Evolutionary conservation across 208 protist genomes (phyloP).

Genomic region (Leishmania turanica): DNA sequence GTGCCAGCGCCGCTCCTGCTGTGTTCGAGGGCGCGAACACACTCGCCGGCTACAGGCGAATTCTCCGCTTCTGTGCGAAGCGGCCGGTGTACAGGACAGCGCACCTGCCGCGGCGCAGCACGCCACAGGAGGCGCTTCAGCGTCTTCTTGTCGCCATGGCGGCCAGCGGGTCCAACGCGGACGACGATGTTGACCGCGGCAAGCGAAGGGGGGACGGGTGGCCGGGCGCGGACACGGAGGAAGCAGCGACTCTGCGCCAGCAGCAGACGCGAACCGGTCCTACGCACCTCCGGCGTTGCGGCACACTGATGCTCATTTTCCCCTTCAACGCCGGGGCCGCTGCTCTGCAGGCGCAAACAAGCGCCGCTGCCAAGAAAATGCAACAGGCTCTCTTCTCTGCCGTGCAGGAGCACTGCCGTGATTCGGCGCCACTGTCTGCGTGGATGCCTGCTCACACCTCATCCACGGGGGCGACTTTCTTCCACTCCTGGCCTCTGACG

Average conservation of each 20-base stretch:
- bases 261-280: neutral
- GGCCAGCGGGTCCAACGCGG: neutral
- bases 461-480: slow-evolving; percentile 1
- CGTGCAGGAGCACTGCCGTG: slow-evolving; percentile 1
- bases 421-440: neutral
- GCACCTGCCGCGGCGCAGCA: neutral
- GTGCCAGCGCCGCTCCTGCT: neutral
- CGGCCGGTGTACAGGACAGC: slow-evolving; percentile 8
- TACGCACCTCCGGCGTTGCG: neutral
- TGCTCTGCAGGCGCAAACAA: neutral
- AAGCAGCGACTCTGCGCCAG: neutral
- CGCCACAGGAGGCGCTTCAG: neutral
- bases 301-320: neutral
- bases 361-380: neutral
- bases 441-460: slow-evolving; percentile 4
- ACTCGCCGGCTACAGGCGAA: slow-evolving; percentile 6
- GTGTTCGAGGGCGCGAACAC: slow-evolving; percentile 12
- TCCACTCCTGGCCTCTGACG: slow-evolving; percentile 20
- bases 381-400: neutral
- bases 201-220: neutral
- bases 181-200: neutral
- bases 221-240: neutral
- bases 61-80: slow-evolving; percentile 26
- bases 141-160: neutral
- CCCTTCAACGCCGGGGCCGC: slow-evolving; percentile 5